Conservation (phyloP, 305 asterid species). For the Lippia alba region DNA sequence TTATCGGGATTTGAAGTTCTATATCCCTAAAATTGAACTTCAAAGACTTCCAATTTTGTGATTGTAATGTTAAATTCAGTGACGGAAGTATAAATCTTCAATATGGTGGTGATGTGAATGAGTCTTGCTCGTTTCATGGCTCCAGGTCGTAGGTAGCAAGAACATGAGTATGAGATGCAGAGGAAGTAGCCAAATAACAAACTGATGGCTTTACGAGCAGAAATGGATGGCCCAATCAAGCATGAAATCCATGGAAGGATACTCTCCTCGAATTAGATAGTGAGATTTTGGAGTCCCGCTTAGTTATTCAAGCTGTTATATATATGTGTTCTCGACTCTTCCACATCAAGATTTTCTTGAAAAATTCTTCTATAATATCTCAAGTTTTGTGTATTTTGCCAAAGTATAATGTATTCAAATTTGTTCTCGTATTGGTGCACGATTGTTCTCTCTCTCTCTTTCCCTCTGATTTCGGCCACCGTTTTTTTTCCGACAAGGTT, state of each 20-base stretch:
- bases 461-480: too few species aligned
- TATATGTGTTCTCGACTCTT: background rate
- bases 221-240: conserved; percentile 89
- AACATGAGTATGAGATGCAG: too few species aligned
- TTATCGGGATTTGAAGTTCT: background rate
- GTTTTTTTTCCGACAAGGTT: too few species aligned
- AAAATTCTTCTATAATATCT: too few species aligned
- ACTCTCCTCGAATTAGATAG: conserved; percentile 4
- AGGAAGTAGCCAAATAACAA: conserved; percentile 32
- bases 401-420: too few species aligned
- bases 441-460: too few species aligned
- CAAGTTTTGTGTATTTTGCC: too few species aligned
- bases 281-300: too few species aligned
- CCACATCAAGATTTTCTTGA: too few species aligned
- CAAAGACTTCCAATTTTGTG: background rate
- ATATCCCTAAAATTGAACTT: too few species aligned
- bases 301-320: conserved; percentile 19
- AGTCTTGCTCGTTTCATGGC: conserved; percentile 3
- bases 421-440: too few species aligned
- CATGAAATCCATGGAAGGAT: conserved; percentile 94
- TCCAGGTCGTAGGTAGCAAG: background rate
- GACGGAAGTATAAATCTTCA: background rate
- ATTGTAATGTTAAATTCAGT: conserved; percentile 1
- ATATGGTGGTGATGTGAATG: too few species aligned
- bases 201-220: conserved; percentile 85